These are phyloP conservation scores for Candida ficus DNA, from an alignment of 805 yeast genomes.

Conservation along the genomic window DNA sequence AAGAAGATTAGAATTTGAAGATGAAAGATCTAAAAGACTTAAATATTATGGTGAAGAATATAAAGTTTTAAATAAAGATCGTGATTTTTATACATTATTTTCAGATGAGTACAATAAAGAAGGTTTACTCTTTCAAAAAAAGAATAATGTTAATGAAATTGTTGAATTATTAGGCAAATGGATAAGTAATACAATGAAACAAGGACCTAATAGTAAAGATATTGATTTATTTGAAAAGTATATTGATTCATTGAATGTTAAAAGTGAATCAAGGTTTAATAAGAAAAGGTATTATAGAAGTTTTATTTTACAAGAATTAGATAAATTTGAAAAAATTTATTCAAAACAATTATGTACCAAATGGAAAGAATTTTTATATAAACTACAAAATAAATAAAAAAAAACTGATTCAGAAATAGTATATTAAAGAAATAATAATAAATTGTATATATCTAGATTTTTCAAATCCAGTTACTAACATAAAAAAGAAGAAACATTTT, in stretches of 20 bases:
- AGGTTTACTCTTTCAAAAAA: neutral
- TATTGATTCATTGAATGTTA: constrained; percentile 16
- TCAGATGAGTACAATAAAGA: constrained; percentile 2
- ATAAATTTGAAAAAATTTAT: constrained; percentile 3
- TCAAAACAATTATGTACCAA: constrained; percentile 4
- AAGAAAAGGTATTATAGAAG: constrained; percentile 21
- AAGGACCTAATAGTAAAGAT: constrained; percentile 39
- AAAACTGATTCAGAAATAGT: neutral
- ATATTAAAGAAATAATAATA: too few species aligned
- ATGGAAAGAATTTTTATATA: constrained; percentile 9
- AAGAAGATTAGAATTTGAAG: constrained; percentile 5
- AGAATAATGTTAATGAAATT: constrained; percentile 29
- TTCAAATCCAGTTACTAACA: neutral
- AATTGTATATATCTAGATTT: neutral
- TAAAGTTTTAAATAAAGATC: neutral
- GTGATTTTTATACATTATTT: neutral
- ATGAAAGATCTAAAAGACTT: neutral
- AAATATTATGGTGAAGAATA: neutral
- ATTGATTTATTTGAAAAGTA: constrained; percentile 31
- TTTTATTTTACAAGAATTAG: constrained; percentile 8
- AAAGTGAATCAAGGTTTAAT: neutral
- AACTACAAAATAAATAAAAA: neutral
- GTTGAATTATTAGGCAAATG: constrained; percentile 30
- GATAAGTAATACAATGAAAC: constrained; percentile 29
- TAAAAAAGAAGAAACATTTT: neutral